Conservation (phyloP, 176 grass and related monocot species). For the sorghum (Sorghum bicolor) region DNA sequence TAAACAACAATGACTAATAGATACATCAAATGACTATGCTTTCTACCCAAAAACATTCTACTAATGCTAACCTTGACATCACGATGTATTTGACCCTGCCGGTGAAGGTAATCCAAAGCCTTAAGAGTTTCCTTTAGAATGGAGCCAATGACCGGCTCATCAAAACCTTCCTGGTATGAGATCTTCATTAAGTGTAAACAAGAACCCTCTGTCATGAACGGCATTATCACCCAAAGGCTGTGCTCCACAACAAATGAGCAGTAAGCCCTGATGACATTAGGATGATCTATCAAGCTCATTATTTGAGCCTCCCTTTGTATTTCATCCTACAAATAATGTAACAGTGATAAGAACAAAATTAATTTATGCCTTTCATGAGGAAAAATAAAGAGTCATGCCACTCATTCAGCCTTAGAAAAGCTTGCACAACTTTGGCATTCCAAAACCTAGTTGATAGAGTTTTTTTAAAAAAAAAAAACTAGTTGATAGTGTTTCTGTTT, state of each 20-base stretch:
- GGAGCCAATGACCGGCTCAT: slow-evolving; percentile 82
- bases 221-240: slow-evolving; percentile 97
- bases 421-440: not conserved
- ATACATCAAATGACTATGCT: not conserved
- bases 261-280: slow-evolving; percentile 86
- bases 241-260: slow-evolving; percentile 92
- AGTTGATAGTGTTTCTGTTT: not conserved
- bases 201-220: slow-evolving; percentile 96
- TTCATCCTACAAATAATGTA: slow-evolving; percentile 64
- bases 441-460: not conserved
- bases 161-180: slow-evolving; percentile 84
- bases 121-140: slow-evolving; percentile 98
- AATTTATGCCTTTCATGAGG: not conserved
- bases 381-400: not conserved
- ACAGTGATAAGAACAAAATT: slow-evolving; percentile 12
- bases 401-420: not conserved
- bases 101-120: slow-evolving; percentile 95
- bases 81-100: slow-evolving; percentile 96
- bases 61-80: slow-evolving; percentile 75
- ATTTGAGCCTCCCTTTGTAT: slow-evolving; percentile 91
- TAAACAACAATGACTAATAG: not conserved
- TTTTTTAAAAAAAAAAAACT: too few relatives aligned
- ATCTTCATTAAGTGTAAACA: slow-evolving; percentile 99
- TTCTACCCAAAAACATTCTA: not conserved
- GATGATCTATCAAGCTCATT: slow-evolving; percentile 98